Conservation (phyloP, 2,329 filamentous ascomycete genomes). For the Sporothrix brasiliensis region DNA sequence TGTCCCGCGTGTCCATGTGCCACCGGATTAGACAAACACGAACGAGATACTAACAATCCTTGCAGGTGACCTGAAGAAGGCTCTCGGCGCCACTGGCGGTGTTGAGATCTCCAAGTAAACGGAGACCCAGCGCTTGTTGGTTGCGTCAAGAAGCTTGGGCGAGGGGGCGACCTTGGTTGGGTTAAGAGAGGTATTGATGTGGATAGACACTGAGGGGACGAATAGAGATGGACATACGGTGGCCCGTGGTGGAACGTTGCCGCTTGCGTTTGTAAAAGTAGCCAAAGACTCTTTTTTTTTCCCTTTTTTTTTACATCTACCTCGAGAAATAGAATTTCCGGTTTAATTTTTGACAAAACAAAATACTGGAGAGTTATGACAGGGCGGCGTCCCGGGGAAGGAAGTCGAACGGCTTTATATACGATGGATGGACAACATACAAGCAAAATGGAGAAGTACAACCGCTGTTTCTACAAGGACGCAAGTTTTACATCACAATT, state of each 20-base stretch:
- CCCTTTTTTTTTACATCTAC: conserved; percentile 24
- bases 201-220: conserved; percentile 23
- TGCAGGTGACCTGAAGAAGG: conserved; percentile 63
- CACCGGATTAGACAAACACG: no score
- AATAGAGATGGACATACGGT: conserved; percentile 1
- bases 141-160: background rate
- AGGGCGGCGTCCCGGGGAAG: background rate
- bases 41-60: background rate
- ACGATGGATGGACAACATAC: background rate
- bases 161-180: conserved; percentile 6
- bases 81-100: conserved; percentile 71
- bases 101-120: conserved; percentile 65
- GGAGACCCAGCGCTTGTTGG: background rate
- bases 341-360: conserved; percentile 11
- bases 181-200: background rate
- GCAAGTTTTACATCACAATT: background rate
- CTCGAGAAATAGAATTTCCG: conserved; percentile 27
- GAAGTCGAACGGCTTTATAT: background rate
- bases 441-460: background rate
- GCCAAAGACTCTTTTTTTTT: conserved; percentile 26
- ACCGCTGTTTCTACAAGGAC: background rate
- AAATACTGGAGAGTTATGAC: background rate
- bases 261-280: conserved; percentile 29
- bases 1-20: background rate
- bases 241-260: background rate